Evolutionary conservation across 2,329 filamentous ascomycete species (phyloP).

Genomic region (Colletotrichum gigasporum): DNA sequence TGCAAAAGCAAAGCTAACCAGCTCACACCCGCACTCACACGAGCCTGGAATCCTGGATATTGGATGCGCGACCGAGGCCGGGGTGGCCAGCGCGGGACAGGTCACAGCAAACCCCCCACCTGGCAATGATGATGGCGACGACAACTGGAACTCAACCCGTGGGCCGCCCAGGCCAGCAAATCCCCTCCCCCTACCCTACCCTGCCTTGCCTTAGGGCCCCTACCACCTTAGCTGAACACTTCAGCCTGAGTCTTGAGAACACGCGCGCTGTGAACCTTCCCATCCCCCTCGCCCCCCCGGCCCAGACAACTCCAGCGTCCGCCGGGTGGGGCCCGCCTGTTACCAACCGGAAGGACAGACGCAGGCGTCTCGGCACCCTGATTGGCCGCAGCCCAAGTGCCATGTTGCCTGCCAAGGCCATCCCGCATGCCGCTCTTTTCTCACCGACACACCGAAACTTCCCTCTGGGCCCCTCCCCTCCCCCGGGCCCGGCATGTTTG

Average conservation of each 20-base stretch:
- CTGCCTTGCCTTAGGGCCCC: too few relatives aligned
- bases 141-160: background rate
- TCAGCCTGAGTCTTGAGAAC: background rate
- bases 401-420: constrained; percentile 24
- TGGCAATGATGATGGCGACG: background rate
- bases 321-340: constrained; percentile 12
- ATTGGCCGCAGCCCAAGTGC: constrained; percentile 19
- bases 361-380: constrained; percentile 2
- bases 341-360: constrained; percentile 31
- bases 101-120: background rate
- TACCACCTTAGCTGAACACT: too few relatives aligned
- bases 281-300: background rate
- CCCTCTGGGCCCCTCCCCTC: too few relatives aligned
- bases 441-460: constrained; percentile 33
- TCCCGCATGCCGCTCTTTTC: constrained; percentile 29
- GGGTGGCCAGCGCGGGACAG: too few relatives aligned
- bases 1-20: constrained; percentile 26
- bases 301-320: background rate
- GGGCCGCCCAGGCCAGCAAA: background rate
- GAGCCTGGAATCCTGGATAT: too few relatives aligned
- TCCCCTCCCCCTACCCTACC: too few relatives aligned
- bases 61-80: too few relatives aligned
- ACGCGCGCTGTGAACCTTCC: background rate
- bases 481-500: constrained; percentile 2
- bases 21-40: constrained; percentile 10